Evolutionary conservation across 225 moss, liverwort and hornwort species (phyloP).

Genomic region (Pleurozium schreberi): DNA sequence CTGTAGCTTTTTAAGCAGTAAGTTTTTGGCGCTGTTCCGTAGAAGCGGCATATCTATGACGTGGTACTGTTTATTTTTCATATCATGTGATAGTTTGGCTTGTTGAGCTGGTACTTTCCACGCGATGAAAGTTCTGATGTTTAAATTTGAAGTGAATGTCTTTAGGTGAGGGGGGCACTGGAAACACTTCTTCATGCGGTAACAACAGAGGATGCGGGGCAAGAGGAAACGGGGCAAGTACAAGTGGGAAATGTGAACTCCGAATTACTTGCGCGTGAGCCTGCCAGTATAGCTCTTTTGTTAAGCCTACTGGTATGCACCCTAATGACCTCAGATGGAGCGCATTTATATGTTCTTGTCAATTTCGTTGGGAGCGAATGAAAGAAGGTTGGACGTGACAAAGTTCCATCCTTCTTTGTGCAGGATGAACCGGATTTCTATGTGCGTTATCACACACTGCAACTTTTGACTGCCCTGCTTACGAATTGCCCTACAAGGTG

Average conservation of each 20-base stretch:
- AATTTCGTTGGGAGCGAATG: background rate
- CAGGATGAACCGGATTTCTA: conserved; percentile 97
- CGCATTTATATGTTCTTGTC: background rate
- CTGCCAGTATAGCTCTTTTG: conserved; percentile 71
- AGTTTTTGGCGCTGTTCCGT: background rate
- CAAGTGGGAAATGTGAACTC: conserved; percentile 80
- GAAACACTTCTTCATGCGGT: conserved; percentile 90
- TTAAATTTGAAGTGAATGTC: background rate
- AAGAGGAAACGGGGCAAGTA: conserved; percentile 55
- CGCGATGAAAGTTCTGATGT: background rate
- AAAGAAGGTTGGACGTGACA: background rate
- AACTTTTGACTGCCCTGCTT: conserved; percentile 86
- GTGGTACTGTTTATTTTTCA: background rate
- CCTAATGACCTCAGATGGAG: background rate
- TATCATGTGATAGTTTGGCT: background rate
- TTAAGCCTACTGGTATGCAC: conserved; percentile 88
- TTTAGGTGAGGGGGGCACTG: conserved; percentile 79
- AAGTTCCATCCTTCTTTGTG: background rate
- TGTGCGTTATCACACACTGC: conserved; percentile 89
- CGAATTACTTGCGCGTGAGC: conserved; percentile 86
- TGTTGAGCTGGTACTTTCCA: background rate
- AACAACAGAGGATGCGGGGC: conserved; percentile 54
- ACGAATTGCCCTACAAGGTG: conserved; percentile 93
- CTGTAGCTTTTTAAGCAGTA: background rate
- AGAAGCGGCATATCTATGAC: background rate